These are phyloP conservation scores for Hirschfeldia incana DNA, from an alignment of 345 rosid species.

Conservation along the genomic window DNA sequence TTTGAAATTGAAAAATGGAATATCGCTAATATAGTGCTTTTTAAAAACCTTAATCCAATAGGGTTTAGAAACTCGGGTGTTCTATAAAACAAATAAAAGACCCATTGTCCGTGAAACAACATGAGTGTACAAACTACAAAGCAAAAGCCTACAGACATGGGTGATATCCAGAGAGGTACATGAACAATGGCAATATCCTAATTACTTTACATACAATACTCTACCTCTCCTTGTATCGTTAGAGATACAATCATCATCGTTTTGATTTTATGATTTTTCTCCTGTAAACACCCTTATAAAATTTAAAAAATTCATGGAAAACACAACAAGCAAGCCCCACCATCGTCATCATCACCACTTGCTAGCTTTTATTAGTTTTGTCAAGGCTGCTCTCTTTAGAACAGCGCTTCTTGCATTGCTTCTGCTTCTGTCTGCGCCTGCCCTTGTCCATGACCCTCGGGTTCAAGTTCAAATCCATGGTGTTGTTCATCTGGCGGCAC, in stretches of 20 bases:
- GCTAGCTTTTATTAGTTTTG: background rate
- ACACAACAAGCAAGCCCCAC: conserved; percentile 31
- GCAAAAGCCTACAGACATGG: conserved; percentile 27
- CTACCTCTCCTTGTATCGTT: conserved; percentile 33
- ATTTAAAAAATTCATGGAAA: conserved; percentile 12
- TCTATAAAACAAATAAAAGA: conserved; percentile 15
- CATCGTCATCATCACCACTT: conserved; percentile 16
- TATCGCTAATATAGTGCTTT: no score
- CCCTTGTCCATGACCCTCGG: background rate
- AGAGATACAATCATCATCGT: conserved; percentile 33
- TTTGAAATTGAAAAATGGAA: no score
- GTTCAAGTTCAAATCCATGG: background rate
- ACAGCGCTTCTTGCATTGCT: conserved; percentile 39
- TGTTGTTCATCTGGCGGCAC: background rate
- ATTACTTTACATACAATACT: conserved; percentile 34
- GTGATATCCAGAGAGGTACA: conserved; percentile 18
- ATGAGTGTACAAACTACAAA: conserved; percentile 19
- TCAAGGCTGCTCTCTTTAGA: conserved; percentile 13
- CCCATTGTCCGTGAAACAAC: conserved; percentile 7
- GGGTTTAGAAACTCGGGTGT: no score
- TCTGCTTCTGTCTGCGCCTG: conserved; percentile 31
- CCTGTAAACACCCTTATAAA: conserved; percentile 31
- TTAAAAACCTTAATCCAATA: no score
- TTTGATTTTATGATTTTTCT: background rate
- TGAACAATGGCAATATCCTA: conserved; percentile 39